A percentile compares a stretch with the other conserved stretches of the same genome.
Conservation (phyloP, 192 early-diverging fungal species). For the Coemansia sp. region DNA sequence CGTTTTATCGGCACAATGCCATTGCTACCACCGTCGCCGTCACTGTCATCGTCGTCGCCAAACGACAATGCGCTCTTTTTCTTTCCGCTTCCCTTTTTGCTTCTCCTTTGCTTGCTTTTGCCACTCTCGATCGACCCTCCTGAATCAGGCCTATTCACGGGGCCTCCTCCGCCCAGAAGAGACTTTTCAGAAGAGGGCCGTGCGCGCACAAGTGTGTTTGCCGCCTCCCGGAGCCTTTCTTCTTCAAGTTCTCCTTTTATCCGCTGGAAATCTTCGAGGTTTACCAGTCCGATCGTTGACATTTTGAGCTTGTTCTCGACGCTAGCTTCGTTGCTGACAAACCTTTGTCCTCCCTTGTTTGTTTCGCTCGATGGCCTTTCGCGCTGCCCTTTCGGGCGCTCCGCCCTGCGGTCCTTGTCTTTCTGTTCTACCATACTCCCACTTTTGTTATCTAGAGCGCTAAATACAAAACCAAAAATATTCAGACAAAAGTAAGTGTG, state of each 20-base stretch:
- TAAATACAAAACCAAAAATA: too few species aligned
- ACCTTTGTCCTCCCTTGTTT: constrained; percentile 28
- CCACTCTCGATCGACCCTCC: neutral
- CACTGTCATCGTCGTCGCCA: constrained; percentile 64
- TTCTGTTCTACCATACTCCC: constrained; percentile 6
- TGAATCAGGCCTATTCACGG: neutral
- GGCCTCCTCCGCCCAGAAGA: neutral
- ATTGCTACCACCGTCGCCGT: constrained; percentile 41
- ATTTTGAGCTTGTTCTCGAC: constrained; percentile 83
- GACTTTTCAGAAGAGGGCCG: neutral
- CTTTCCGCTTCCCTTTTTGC: constrained; percentile 62
- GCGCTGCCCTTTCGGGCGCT: constrained; percentile 51
- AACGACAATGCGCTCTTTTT: constrained; percentile 73
- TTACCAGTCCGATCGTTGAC: constrained; percentile 86
- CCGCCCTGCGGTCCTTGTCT: neutral
- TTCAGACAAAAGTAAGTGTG: too few species aligned
- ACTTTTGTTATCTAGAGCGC: neutral
- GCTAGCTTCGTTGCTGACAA: constrained; percentile 71
- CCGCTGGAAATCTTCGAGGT: constrained; percentile 85
- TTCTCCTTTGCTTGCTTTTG: constrained; percentile 34
- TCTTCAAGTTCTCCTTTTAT: constrained; percentile 82
- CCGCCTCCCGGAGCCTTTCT: constrained; percentile 70
- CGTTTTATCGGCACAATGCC: constrained; percentile 26
- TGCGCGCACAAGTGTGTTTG: constrained; percentile 53
- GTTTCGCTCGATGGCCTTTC: neutral